Evolutionary conservation across 148 eudicot species (phyloP).

Genomic region (Rhododendron ferrugineum): DNA sequence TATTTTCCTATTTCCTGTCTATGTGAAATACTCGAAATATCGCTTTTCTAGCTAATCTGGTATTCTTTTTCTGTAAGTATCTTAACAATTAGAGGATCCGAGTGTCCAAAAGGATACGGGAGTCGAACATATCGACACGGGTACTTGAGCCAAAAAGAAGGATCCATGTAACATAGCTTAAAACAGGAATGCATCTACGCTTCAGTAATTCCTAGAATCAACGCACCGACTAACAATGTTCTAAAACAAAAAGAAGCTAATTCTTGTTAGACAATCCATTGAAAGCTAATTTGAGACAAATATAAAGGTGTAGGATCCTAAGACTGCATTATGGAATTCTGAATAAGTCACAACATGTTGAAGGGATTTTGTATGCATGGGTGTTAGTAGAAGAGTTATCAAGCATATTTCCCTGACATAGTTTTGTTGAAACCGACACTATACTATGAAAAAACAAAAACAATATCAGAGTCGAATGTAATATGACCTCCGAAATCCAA

Average conservation of each 20-base stretch:
- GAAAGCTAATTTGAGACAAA: neutral
- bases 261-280: neutral
- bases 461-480: slow-evolving; percentile 5
- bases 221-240: neutral
- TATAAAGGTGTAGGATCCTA: neutral
- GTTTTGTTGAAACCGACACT: neutral
- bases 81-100: too few relatives aligned
- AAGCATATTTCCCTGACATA: neutral
- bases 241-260: neutral
- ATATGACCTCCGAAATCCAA: slow-evolving; percentile 76
- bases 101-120: too few relatives aligned
- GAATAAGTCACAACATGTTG: neutral
- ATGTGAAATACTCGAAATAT: too few relatives aligned
- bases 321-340: neutral
- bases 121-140: too few relatives aligned
- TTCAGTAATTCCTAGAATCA: neutral
- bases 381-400: neutral
- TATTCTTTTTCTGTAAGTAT: too few relatives aligned
- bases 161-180: too few relatives aligned
- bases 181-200: neutral
- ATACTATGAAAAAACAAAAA: neutral
- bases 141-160: too few relatives aligned
- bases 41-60: too few relatives aligned
- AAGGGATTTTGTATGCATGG: neutral
- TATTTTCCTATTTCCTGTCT: too few relatives aligned